Evolutionary conservation across 192 early-diverging fungal genomes (phyloP), one percentile per base, ranked within the genome.

Genomic region (Podila epicladia): DNA sequence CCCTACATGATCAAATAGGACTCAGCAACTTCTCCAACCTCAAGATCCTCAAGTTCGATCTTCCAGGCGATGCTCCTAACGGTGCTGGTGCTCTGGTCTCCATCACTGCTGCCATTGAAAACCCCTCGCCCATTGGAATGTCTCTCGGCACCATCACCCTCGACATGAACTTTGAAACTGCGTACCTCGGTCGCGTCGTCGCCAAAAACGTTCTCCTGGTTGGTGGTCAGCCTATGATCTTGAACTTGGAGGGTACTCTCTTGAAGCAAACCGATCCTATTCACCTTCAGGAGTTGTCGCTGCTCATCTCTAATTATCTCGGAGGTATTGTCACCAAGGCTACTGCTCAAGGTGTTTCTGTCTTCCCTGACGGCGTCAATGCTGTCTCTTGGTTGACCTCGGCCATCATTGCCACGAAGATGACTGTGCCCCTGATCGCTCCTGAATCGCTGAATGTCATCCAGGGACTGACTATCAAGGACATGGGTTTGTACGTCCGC

Each of bases 281-380:
- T 3, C 64, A 71, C 32, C 75, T 78, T 24, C 48, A 62, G 29
- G 75, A 78, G 49, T 48, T 78, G 32, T 78, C 75, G 4, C 55
- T 78, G 35, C 69, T 78, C 58, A 71, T 78, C 59, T 78, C 75
- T 37, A 78, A 78, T 35, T 78, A 78, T 29, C 61, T 78, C n/a
- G 64, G 35, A 32, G 64, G 75, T 4, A 58, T 78, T 48, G 64
- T 67, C 37, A 78, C 75, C 0, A 22, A 22, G 4, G 68, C 75
- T 49, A 55, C 64, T 3, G 75, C 75, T 19, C 29, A 71, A 22
- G 75, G 75, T 63, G 69, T 78, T 29, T 78, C 75, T 15, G 75
- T 78, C 28, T 62, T 78, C 59, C 75, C 75, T 5, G 75, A 78
- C n/a, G 75, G 75, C 24, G 59, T 71, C 24, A 78, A 71, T 58